phyloP scores from a whole-genome alignment of 495 filamentous ascomycete genomes.

The Glonium stellatum region DNA sequence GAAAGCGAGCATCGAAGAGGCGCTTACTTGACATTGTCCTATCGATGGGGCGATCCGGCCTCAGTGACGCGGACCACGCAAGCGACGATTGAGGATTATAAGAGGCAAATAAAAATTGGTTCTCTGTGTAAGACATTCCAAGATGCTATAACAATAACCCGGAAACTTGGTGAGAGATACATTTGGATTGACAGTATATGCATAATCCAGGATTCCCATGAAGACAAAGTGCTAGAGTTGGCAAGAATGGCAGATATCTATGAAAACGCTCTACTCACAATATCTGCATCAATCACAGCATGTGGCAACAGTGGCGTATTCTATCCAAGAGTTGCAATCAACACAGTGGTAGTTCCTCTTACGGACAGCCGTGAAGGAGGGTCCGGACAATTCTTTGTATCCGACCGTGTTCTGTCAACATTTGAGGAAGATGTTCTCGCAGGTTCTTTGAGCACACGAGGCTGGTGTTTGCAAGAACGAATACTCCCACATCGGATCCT shows the following conservation, averaged over 20 bases:
- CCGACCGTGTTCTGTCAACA: no score
- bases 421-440: no score
- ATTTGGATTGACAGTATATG: slow-evolving; percentile 15
- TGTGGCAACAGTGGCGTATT: no score
- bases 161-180: neutral
- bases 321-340: no score
- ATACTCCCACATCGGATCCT: no score
- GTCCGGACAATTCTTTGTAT: no score
- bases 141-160: neutral
- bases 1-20: neutral
- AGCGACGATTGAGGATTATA: neutral
- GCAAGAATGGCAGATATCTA: slow-evolving; percentile 7
- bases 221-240: slow-evolving; percentile 12
- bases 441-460: no score
- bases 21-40: neutral
- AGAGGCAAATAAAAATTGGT: neutral
- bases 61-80: no score
- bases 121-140: neutral
- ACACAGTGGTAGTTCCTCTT: no score
- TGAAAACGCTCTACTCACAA: neutral
- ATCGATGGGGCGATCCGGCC: neutral
- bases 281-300: neutral
- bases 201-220: slow-evolving; percentile 9
- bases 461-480: no score
- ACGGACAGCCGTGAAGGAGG: no score